phyloP scores from a whole-genome alignment of 441 rosid species.

The Adansonia rubrostipa region DNA sequence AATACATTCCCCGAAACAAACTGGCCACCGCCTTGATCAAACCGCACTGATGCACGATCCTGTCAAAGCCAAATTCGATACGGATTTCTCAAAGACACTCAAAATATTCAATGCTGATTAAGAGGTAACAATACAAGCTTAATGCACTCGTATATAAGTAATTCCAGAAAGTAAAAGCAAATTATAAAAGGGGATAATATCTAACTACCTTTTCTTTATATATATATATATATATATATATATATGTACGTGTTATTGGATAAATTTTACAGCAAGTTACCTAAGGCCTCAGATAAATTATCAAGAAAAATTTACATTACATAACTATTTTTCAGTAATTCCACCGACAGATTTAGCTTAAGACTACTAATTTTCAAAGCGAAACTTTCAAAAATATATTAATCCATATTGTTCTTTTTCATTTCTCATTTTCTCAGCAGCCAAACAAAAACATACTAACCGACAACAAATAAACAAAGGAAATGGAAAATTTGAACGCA shows the following conservation, averaged over 20 bases:
- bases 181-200: neutral
- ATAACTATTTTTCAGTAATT: neutral
- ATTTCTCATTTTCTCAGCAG: neutral
- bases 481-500: neutral
- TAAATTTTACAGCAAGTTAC: neutral
- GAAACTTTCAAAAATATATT: neutral
- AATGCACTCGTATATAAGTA: neutral
- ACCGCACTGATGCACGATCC: constrained; percentile 54
- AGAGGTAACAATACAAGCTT: neutral
- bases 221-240: neutral
- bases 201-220: neutral
- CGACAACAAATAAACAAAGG: neutral
- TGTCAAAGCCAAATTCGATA: constrained; percentile 32
- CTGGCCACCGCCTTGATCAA: constrained; percentile 48
- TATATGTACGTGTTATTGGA: neutral
- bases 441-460: neutral
- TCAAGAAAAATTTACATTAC: neutral
- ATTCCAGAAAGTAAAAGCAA: neutral
- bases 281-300: neutral
- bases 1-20: constrained; percentile 40
- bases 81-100: neutral
- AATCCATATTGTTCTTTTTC: neutral
- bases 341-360: neutral
- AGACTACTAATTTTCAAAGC: neutral
- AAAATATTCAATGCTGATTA: neutral